These are phyloP conservation scores for Eucalyptus virginea DNA, from an alignment of 345 rosid species.

Conservation along the genomic window DNA sequence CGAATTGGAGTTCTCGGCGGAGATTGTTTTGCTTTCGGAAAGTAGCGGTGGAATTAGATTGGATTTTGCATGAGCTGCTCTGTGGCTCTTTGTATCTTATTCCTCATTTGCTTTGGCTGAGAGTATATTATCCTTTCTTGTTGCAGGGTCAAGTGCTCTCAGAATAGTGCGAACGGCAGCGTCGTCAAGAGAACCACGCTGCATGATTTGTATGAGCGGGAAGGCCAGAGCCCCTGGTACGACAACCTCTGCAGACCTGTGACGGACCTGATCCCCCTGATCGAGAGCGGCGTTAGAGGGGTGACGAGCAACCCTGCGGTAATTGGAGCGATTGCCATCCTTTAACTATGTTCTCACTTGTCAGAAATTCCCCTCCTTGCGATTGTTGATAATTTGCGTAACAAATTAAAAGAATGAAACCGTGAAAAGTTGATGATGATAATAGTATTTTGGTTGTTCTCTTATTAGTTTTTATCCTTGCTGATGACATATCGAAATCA, in stretches of 20 bases:
- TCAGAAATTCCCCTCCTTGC: neutral
- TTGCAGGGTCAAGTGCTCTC: slow-evolving; percentile 68
- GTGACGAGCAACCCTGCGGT: slow-evolving; percentile 99
- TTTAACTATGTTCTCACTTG: neutral
- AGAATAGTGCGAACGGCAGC: slow-evolving; percentile 46
- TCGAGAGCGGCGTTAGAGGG: slow-evolving; percentile 89
- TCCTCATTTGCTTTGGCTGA: neutral
- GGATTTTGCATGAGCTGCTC: neutral
- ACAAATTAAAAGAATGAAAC: neutral
- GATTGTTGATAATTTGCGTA: neutral
- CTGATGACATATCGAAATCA: neutral
- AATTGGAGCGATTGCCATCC: neutral
- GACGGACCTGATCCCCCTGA: slow-evolving; percentile 75
- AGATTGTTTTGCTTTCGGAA: neutral
- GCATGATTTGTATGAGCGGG: slow-evolving; percentile 83
- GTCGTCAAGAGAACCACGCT: slow-evolving; percentile 54
- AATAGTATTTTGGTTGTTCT: neutral
- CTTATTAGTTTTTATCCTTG: neutral
- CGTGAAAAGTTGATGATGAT: neutral
- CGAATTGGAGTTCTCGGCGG: neutral
- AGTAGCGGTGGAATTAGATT: neutral
- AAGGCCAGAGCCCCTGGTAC: slow-evolving; percentile 99
- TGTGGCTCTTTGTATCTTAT: neutral
- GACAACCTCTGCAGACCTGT: slow-evolving; percentile 97
- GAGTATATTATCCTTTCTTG: neutral